Conservation (phyloP, 805 yeast genomes). For the Suhomyces faveliae region DNA sequence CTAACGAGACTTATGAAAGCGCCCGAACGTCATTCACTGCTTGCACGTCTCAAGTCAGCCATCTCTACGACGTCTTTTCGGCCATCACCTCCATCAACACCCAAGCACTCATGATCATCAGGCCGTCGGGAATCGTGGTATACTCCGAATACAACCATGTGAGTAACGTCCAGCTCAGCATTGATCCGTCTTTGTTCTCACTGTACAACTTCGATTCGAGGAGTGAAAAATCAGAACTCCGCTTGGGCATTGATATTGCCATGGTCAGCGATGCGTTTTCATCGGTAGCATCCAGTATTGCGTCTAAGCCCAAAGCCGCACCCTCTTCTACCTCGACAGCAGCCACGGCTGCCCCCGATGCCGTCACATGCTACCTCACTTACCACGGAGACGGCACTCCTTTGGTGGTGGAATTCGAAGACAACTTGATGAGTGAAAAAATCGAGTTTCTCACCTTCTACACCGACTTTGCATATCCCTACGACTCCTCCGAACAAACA, state of each 20-base stretch:
- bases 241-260: conserved; percentile 37
- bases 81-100: conserved; percentile 30
- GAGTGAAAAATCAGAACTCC: conserved; percentile 8
- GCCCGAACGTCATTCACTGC: conserved; percentile 27
- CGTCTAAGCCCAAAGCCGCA: background rate
- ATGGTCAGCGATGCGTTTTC: conserved; percentile 36
- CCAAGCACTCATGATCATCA: conserved; percentile 36
- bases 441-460: conserved; percentile 42
- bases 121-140: conserved; percentile 31
- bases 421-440: conserved; percentile 37
- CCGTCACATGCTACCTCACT: conserved; percentile 33
- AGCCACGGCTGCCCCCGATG: conserved; percentile 11
- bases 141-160: conserved; percentile 39
- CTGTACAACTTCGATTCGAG: conserved; percentile 24
- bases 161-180: conserved; percentile 30
- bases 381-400: conserved; percentile 42
- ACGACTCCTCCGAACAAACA: conserved; percentile 18
- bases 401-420: conserved; percentile 42
- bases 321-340: conserved; percentile 1
- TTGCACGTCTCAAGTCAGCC: conserved; percentile 37
- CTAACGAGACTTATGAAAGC: conserved; percentile 10
- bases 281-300: conserved; percentile 24
- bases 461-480: conserved; percentile 24
- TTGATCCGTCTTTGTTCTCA: conserved; percentile 38
- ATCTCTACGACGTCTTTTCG: conserved; percentile 36